Conservation (phyloP, 192 early-diverging fungal genomes). For the Backusella westeae region DNA sequence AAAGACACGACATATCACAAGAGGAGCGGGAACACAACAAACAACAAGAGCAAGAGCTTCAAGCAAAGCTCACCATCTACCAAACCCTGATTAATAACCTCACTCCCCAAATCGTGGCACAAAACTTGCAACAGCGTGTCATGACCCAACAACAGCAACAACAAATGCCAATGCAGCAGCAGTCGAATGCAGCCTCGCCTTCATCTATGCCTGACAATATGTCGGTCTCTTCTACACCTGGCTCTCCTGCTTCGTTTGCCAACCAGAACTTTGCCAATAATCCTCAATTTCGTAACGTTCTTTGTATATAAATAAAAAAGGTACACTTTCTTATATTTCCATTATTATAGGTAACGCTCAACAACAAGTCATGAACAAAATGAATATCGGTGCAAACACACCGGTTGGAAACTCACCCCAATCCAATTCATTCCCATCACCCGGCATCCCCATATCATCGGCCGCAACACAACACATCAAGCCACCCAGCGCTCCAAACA, state of each 20-base stretch:
- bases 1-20: slow-evolving; percentile 20
- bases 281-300: neutral
- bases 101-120: slow-evolving; percentile 15
- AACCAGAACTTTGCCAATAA: neutral
- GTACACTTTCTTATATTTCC: neutral
- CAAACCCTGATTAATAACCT: slow-evolving; percentile 29
- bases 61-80: slow-evolving; percentile 22
- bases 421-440: neutral
- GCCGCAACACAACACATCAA: neutral
- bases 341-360: neutral
- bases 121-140: slow-evolving; percentile 27
- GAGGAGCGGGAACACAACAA: slow-evolving; percentile 26
- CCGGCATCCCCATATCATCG: slow-evolving; percentile 7
- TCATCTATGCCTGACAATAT: slow-evolving; percentile 4
- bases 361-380: slow-evolving; percentile 5
- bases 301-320: no score
- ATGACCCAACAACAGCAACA: neutral
- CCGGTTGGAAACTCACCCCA: slow-evolving; percentile 2
- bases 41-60: slow-evolving; percentile 23
- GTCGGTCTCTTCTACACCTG: slow-evolving; percentile 19
- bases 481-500: neutral
- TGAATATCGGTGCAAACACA: neutral
- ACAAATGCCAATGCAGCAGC: slow-evolving; percentile 2
- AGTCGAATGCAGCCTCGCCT: neutral
- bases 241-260: slow-evolving; percentile 27